Conservation (phyloP, 257 asterid species). For the Verbena officinalis region DNA sequence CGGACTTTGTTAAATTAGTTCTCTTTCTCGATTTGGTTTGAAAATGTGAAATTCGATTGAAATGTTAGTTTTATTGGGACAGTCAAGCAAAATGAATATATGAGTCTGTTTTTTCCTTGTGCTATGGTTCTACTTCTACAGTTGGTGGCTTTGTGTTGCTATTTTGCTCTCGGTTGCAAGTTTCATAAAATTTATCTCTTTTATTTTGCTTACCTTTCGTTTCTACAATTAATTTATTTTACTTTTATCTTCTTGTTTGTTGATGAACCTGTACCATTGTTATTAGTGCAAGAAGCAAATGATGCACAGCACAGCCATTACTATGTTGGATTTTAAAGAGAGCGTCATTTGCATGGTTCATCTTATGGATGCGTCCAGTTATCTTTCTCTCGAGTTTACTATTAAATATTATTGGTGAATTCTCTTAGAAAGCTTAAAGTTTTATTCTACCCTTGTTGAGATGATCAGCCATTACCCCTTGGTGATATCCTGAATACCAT, state of each 20-base stretch:
- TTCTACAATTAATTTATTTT: not conserved
- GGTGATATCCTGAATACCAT: conserved; percentile 1
- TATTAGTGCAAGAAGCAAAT: too few species aligned
- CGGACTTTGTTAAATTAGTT: not conserved
- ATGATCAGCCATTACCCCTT: not conserved
- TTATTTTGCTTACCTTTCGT: not conserved
- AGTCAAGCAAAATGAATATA: not conserved
- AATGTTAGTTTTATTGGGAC: not conserved
- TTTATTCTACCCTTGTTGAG: not conserved
- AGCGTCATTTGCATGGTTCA: not conserved
- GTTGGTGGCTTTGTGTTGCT: not conserved
- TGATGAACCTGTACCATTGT: not conserved
- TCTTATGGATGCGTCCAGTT: not conserved
- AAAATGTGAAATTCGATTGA: conserved; percentile 1
- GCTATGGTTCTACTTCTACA: not conserved
- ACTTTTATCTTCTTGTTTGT: not conserved
- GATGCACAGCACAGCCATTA: too few species aligned
- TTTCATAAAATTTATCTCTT: not conserved
- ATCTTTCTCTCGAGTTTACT: conserved; percentile 7
- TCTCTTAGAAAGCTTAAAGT: not conserved
- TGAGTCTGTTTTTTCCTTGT: not conserved
- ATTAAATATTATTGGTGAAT: not conserved
- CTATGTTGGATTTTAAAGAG: not conserved
- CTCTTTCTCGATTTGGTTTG: not conserved
- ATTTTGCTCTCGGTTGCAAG: not conserved